Evolutionary conservation across 352 stramenopile species (phyloP), one percentile per base, ranked within the genome.

Genomic region (Pythium rishiriense): DNA sequence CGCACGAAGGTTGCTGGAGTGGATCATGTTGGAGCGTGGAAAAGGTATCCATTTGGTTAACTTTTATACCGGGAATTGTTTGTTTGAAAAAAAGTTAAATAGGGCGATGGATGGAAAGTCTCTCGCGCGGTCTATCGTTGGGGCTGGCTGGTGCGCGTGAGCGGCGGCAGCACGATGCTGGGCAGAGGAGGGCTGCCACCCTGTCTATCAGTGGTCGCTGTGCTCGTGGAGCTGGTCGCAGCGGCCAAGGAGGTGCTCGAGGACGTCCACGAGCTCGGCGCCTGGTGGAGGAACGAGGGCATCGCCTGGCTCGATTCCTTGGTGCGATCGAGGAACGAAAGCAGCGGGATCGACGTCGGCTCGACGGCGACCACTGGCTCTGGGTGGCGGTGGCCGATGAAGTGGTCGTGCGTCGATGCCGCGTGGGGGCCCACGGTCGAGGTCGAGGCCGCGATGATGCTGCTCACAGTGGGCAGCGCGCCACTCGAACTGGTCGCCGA

Each of bases 101-200:
- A 65, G 48, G 58, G 37, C 37, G 22, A 3, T 19, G 4, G 21
- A 46, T 46, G 11, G 21, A 15, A 39, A 48, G 22, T 47, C 3
- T 33, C 15, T 35, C n/a, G 22, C 19, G 3, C n/a, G 24, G 5
- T 52, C 50, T 65, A 70, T 61, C 63, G 55, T 22, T 48, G 29
- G 63, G 61, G 65, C 60, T 54, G 46, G 37, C 58, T 51, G 46
- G 35, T 58, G 37, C 39, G 57, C 24, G 25, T 59, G 51, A 71
- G 50, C 33, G 64, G 54, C 28, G 64, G 64, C 14, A 71, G 45
- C 64, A 71, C 58, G 35, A 71, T 66, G 43, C 64, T 71, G 12
- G 57, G 56, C 2, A 70, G 50, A 6, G 64, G 41, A 22, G 58
- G 28, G 22, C 42, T 66, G 9, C 33, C 31, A 11, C 45, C 31